phyloP scores from a whole-genome alignment of 495 filamentous ascomycete species.

The Letharia lupina region DNA sequence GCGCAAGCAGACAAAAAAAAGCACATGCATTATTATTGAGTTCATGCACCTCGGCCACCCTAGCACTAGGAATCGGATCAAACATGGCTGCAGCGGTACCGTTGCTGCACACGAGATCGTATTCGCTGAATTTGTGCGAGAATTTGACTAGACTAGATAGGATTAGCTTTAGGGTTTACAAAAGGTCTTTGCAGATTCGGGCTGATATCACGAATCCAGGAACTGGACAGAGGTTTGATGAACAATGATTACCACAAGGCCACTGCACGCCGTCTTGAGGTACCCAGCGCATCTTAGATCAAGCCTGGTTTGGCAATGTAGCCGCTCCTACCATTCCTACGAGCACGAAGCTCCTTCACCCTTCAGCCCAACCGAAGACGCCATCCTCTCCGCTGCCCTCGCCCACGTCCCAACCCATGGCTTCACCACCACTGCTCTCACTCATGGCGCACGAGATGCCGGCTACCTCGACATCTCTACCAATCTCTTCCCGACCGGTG shows the following conservation, averaged over 20 bases:
- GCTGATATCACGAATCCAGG: not conserved
- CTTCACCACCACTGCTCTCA: slow-evolving; percentile 64
- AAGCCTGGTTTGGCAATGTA: not conserved
- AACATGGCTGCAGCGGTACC: slow-evolving; percentile 3
- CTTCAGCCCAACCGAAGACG: slow-evolving; percentile 63
- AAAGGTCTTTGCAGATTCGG: not conserved
- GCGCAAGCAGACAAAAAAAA: not conserved
- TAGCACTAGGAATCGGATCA: not conserved
- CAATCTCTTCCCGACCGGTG: slow-evolving; percentile 69
- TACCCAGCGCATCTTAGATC: not conserved
- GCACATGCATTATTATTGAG: slow-evolving; percentile 11
- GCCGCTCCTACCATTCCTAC: slow-evolving; percentile 64
- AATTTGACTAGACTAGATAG: not conserved
- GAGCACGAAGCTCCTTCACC: slow-evolving; percentile 49
- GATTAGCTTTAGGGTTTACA: not conserved
- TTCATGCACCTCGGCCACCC: slow-evolving; percentile 15
- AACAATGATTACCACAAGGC: not conserved
- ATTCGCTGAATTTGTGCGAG: not conserved
- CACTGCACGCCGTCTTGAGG: slow-evolving; percentile 2
- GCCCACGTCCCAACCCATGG: slow-evolving; percentile 72
- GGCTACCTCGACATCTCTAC: slow-evolving; percentile 80
- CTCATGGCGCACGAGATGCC: slow-evolving; percentile 68
- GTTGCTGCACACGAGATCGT: not conserved
- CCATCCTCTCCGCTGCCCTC: slow-evolving; percentile 74
- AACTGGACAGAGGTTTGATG: not conserved